These are phyloP conservation scores for Cordyceps farinosa DNA, from an alignment of 2,329 filamentous ascomycete species.

Conservation along the genomic window DNA sequence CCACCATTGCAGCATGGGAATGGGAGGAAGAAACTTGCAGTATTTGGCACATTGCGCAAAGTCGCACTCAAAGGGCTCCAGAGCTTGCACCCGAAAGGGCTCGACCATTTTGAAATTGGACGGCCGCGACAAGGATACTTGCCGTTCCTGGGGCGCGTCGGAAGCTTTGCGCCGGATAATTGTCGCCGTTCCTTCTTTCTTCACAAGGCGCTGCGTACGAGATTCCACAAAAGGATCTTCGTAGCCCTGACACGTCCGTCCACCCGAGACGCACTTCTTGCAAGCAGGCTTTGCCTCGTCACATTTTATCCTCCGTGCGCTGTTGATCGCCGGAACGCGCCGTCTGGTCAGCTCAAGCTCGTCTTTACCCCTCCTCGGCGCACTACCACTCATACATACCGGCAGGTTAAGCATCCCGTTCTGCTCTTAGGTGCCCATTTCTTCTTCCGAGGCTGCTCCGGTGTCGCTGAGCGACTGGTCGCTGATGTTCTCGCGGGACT, in stretches of 20 bases:
- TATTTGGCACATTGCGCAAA: slow-evolving; percentile 10
- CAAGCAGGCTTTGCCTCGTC: slow-evolving; percentile 2
- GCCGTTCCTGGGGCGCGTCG: background rate
- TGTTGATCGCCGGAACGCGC: background rate
- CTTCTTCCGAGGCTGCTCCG: slow-evolving; percentile 3
- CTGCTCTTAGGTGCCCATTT: slow-evolving; percentile 6
- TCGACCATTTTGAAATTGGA: background rate
- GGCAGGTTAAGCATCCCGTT: slow-evolving; percentile 6
- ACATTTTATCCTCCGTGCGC: slow-evolving; percentile 1
- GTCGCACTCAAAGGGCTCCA: slow-evolving; percentile 11
- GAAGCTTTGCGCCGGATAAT: background rate
- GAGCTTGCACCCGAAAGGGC: background rate
- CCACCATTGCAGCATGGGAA: background rate
- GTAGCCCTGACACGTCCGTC: slow-evolving; percentile 4
- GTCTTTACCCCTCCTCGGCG: no score
- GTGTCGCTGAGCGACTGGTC: background rate
- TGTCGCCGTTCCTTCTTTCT: background rate
- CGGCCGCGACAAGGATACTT: background rate
- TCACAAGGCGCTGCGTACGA: background rate
- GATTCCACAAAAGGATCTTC: slow-evolving; percentile 2
- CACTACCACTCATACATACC: background rate
- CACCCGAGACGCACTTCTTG: background rate
- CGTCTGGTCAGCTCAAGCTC: background rate
- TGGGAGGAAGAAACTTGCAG: background rate
- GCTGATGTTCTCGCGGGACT: background rate